These are phyloP conservation scores for Zopfochytrium polystomum DNA, from an alignment of 371 early-diverging fungal genomes.

Conservation along the genomic window DNA sequence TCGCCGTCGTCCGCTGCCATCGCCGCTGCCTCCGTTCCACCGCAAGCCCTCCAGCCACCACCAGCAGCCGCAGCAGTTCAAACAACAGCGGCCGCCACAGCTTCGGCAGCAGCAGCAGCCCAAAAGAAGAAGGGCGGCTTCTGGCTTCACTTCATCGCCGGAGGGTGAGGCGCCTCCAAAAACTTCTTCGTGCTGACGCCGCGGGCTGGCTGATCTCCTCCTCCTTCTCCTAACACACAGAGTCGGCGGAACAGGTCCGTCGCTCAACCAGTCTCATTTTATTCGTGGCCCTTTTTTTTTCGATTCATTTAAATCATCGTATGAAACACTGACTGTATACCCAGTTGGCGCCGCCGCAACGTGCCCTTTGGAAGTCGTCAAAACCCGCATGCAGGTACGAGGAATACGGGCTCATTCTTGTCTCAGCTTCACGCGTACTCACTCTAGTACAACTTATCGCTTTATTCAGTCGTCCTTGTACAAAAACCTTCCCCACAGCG, in stretches of 20 bases:
- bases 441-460: not conserved
- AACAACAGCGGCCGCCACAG: too few species aligned
- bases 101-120: too few species aligned
- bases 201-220: not conserved
- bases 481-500: not conserved
- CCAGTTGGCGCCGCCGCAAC: conserved; percentile 78
- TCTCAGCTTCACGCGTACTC: too few species aligned
- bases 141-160: conserved; percentile 75
- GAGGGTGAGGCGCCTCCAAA: conserved; percentile 55
- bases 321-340: conserved; percentile 51
- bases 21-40: not conserved
- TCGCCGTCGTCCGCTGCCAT: conserved; percentile 2
- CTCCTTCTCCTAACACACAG: conserved; percentile 8
- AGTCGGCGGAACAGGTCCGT: conserved; percentile 35
- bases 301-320: too few species aligned
- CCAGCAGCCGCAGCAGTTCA: not conserved
- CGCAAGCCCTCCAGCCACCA: not conserved
- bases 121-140: conserved; percentile 24
- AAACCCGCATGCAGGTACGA: conserved; percentile 78
- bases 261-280: not conserved
- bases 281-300: conserved; percentile 2
- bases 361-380: conserved; percentile 87
- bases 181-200: conserved; percentile 2
- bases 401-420: not conserved
- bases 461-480: conserved; percentile 37